Percentiles rank a stretch among this genome's conserved stretches.
Evolutionary conservation across 225 moss, liverwort and hornwort genomes (phyloP).

Genomic region (Rhytidiadelphus loreus): DNA sequence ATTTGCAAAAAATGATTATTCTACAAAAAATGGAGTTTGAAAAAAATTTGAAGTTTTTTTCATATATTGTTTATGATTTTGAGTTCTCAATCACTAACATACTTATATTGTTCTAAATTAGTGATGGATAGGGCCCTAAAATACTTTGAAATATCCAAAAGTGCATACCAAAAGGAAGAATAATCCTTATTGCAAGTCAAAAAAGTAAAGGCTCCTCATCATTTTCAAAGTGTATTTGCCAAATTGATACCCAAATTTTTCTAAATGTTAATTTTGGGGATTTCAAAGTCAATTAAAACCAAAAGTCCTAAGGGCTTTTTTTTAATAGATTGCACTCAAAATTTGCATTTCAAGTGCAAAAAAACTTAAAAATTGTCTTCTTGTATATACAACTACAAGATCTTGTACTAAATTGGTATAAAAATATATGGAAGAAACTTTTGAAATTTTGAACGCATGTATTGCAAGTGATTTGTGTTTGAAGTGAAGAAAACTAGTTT

Average conservation of each 20-base stretch:
- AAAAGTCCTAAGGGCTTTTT: accelerated
- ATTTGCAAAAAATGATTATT: too few species aligned
- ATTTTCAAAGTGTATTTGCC: neutral
- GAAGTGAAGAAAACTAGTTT: neutral
- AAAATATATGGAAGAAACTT: too few species aligned
- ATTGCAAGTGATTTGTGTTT: neutral
- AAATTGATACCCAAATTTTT: neutral
- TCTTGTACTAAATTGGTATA: too few species aligned
- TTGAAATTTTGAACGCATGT: too few species aligned
- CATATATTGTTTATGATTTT: too few species aligned
- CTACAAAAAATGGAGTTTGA: too few species aligned
- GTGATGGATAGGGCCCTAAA: too few species aligned
- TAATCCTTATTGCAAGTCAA: neutral
- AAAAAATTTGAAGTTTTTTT: too few species aligned
- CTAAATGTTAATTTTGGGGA: neutral
- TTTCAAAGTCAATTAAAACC: accelerated
- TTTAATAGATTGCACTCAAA: neutral
- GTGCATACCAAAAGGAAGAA: accelerated
- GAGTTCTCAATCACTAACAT: too few species aligned
- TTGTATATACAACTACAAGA: too few species aligned
- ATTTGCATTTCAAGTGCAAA: neutral
- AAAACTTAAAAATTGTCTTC: neutral
- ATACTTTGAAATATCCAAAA: neutral
- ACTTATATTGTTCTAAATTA: too few species aligned
- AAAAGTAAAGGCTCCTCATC: neutral